A percentile compares a stretch with the other conserved stretches of the same genome.
These are phyloP conservation scores for Trypanosoma brucei DNA, from an alignment of 208 protist species.

Conservation along the genomic window DNA sequence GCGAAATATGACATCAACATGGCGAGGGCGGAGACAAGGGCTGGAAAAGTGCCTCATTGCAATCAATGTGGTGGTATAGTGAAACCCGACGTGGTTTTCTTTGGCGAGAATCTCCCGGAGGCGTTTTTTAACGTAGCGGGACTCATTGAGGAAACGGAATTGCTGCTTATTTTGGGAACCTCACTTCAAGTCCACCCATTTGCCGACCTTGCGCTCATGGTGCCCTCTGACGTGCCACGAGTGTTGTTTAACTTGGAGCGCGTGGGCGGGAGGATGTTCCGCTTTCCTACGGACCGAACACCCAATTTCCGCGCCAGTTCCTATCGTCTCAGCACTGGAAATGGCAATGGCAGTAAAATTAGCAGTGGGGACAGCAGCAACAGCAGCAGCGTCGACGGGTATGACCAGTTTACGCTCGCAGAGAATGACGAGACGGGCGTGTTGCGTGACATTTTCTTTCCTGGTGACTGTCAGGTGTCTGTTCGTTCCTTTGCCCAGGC, in stretches of 20 bases:
- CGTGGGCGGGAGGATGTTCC: conserved; percentile 67
- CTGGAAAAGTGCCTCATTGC: conserved; percentile 59
- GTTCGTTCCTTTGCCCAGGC: conserved; percentile 36
- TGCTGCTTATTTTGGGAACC: conserved; percentile 94
- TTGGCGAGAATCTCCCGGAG: conserved; percentile 92
- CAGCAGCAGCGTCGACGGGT: conserved; percentile 43
- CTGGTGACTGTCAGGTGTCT: conserved; percentile 71
- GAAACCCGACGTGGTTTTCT: conserved; percentile 97
- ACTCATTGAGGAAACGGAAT: conserved; percentile 77
- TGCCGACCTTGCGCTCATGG: conserved; percentile 62
- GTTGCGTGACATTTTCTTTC: conserved; percentile 68
- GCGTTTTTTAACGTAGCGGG: conserved; percentile 67
- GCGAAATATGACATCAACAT: conserved; percentile 37
- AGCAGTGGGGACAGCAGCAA: neutral
- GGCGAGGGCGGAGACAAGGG: conserved; percentile 30
- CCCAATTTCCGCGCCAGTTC: too few relatives aligned
- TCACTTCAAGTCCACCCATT: conserved; percentile 94
- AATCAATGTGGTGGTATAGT: conserved; percentile 64
- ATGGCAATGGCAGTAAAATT: neutral
- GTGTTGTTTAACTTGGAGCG: conserved; percentile 89
- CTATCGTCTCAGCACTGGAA: too few relatives aligned
- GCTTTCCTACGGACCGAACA: conserved; percentile 45
- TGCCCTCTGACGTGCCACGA: conserved; percentile 60
- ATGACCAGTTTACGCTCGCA: conserved; percentile 35
- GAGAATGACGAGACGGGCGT: conserved; percentile 16